phyloP scores from a whole-genome alignment of 768 basidiomycete species.

The Kwoniella heveanensis region DNA sequence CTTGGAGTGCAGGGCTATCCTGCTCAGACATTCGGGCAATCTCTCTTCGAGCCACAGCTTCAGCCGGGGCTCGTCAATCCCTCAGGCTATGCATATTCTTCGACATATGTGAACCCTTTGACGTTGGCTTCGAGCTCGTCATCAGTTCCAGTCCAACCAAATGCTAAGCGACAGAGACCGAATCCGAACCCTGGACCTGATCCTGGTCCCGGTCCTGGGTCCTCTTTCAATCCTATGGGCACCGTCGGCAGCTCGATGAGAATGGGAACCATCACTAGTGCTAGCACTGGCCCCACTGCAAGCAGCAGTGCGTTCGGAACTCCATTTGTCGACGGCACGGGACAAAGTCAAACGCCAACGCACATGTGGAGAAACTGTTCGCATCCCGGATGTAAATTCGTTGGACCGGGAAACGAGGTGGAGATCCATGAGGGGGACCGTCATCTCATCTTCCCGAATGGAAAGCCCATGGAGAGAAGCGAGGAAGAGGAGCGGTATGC shows the following conservation, averaged over 20 bases:
- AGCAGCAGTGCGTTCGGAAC: too few relatives aligned
- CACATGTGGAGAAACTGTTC: constrained; percentile 52
- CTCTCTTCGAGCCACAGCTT: constrained; percentile 23
- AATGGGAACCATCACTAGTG: too few relatives aligned
- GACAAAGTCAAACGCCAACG: neutral
- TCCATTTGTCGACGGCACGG: neutral
- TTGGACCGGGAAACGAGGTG: constrained; percentile 50
- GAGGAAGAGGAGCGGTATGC: constrained; percentile 50
- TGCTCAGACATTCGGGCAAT: constrained; percentile 22
- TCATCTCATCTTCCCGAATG: constrained; percentile 54
- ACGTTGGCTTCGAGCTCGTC: neutral
- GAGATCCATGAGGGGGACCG: constrained; percentile 56
- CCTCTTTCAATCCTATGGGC: too few relatives aligned
- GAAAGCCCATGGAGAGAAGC: constrained; percentile 44
- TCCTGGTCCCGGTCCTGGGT: too few relatives aligned
- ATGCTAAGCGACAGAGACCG: neutral
- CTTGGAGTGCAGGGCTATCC: neutral
- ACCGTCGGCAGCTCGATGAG: too few relatives aligned
- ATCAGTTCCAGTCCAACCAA: neutral
- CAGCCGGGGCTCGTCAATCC: constrained; percentile 6
- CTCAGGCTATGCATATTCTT: constrained; percentile 31
- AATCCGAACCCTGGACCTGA: neutral
- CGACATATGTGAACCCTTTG: constrained; percentile 12
- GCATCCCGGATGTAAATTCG: constrained; percentile 50
- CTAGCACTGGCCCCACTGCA: too few relatives aligned